Evolutionary conservation across 768 basidiomycete species (phyloP).

Genomic region (Dictyophora rubrovolvata): DNA sequence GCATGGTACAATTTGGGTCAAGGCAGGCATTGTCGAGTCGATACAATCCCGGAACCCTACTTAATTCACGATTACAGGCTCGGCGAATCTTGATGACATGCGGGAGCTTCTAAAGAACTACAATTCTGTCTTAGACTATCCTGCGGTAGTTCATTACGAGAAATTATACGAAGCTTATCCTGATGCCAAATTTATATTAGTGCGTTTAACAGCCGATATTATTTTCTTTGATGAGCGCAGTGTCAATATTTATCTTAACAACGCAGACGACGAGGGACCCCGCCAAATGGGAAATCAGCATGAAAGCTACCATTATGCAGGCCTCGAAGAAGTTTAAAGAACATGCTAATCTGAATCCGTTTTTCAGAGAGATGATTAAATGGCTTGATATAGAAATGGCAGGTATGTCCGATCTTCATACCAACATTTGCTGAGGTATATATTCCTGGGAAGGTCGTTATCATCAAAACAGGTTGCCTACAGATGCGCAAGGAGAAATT

Average conservation of each 20-base stretch:
- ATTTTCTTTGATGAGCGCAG: neutral
- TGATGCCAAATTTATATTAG: constrained; percentile 4
- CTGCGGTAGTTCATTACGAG: neutral
- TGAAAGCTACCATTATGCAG: neutral
- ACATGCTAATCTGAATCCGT: neutral
- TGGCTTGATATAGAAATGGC: neutral
- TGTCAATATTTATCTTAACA: neutral
- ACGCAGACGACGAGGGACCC: neutral
- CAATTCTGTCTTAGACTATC: neutral
- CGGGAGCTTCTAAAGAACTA: neutral
- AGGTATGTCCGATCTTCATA: neutral
- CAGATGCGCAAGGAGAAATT: neutral
- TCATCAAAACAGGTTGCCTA: neutral
- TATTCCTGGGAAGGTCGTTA: neutral
- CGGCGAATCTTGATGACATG: neutral
- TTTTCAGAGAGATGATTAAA: neutral
- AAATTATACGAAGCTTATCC: constrained; percentile 1
- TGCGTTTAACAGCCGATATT: neutral
- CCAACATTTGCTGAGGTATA: neutral
- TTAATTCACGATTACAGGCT: neutral
- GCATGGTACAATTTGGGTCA: neutral
- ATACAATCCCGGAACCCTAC: neutral
- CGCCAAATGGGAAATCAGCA: constrained; percentile 6
- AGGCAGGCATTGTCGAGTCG: neutral
- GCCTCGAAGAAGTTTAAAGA: neutral